Percentiles rank a stretch among this genome's conserved stretches.
These are phyloP conservation scores for Haberlea rhodopensis DNA, from an alignment of 257 asterid species.

Conservation along the genomic window DNA sequence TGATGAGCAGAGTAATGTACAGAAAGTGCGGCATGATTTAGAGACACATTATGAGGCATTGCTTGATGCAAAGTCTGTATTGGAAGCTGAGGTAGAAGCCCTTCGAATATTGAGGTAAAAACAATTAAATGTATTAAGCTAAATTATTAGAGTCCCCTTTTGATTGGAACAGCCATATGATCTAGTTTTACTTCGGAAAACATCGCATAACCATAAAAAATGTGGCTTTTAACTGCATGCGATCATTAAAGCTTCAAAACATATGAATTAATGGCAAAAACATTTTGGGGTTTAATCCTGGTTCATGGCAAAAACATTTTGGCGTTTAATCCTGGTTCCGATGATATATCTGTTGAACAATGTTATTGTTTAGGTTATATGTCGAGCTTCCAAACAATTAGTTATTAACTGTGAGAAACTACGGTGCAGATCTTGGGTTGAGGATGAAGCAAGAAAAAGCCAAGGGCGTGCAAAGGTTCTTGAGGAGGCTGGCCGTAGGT, in stretches of 20 bases:
- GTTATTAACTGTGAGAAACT: not conserved
- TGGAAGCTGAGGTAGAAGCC: slow-evolving; percentile 87
- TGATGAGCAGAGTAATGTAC: slow-evolving; percentile 40
- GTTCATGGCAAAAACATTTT: too few relatives aligned
- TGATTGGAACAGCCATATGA: too few relatives aligned
- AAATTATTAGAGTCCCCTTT: too few relatives aligned
- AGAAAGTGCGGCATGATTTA: slow-evolving; percentile 35
- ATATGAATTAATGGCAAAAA: too few relatives aligned
- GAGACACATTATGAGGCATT: slow-evolving; percentile 50
- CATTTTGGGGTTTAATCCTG: too few relatives aligned
- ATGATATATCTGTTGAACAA: too few relatives aligned
- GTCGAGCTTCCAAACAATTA: not conserved
- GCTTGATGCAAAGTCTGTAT: slow-evolving; percentile 62
- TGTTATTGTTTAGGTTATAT: too few relatives aligned
- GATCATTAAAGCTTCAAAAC: not conserved
- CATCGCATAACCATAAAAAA: too few relatives aligned
- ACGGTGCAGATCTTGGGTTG: slow-evolving; percentile 79
- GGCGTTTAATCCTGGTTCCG: too few relatives aligned
- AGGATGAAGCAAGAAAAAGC: slow-evolving; percentile 84
- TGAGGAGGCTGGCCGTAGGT: slow-evolving; percentile 71
- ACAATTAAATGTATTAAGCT: not conserved
- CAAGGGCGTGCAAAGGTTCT: slow-evolving; percentile 75
- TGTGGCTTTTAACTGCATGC: not conserved
- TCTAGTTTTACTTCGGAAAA: too few relatives aligned
- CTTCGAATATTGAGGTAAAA: slow-evolving; percentile 71